Evolutionary conservation across 768 basidiomycete genomes (phyloP).

Genomic region (Tulasnella calospora): DNA sequence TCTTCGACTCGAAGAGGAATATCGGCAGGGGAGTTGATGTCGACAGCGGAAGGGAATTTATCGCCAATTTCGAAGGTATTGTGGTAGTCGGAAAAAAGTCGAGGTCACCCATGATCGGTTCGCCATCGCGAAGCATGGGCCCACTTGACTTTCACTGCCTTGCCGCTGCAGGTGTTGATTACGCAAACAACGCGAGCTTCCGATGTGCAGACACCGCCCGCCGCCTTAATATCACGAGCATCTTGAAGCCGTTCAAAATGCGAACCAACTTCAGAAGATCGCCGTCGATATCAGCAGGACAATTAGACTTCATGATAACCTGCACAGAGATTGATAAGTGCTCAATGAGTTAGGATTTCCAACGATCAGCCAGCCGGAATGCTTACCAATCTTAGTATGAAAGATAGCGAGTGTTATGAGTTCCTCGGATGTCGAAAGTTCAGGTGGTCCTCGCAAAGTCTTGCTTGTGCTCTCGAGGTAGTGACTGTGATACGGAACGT

Average conservation of each 20-base stretch:
- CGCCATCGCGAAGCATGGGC: conserved; percentile 67
- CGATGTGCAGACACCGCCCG: conserved; percentile 85
- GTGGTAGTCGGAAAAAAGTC: conserved; percentile 85
- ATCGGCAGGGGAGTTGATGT: conserved; percentile 65
- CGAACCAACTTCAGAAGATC: conserved; percentile 95
- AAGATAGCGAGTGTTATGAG: conserved; percentile 82
- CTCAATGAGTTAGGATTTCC: neutral
- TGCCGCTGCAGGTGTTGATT: conserved; percentile 84
- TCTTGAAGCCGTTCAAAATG: conserved; percentile 92
- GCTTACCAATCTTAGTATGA: conserved; percentile 86
- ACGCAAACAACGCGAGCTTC: conserved; percentile 87
- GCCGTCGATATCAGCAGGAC: conserved; percentile 85
- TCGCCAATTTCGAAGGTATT: conserved; percentile 93
- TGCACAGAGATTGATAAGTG: conserved; percentile 35
- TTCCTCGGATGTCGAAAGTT: conserved; percentile 43
- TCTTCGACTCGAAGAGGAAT: conserved; percentile 89
- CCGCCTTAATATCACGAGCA: conserved; percentile 70
- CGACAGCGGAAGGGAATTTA: conserved; percentile 82
- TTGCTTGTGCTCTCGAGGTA: conserved; percentile 74
- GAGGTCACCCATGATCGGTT: conserved; percentile 89
- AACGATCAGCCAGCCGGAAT: conserved; percentile 74
- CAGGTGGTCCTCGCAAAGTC: conserved; percentile 47
- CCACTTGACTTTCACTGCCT: conserved; percentile 87
- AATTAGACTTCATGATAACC: conserved; percentile 99
- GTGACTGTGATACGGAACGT: conserved; percentile 90